phyloP scores from a whole-genome alignment of 495 filamentous ascomycete species.

The Aspergillus homomorphus region DNA sequence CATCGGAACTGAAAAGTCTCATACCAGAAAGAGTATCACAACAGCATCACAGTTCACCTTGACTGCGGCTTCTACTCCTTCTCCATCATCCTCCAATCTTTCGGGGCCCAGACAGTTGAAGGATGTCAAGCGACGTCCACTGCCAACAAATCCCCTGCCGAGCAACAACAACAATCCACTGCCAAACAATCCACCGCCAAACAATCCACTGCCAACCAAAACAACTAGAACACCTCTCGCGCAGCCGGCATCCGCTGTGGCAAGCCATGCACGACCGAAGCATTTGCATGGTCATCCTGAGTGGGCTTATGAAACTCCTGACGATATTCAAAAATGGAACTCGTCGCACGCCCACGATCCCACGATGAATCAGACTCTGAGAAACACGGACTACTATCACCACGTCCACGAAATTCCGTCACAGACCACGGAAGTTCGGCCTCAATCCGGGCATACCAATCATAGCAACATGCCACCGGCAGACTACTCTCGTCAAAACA shows the following conservation, averaged over 20 bases:
- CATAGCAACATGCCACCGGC: no score
- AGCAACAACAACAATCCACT: not conserved
- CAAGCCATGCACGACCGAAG: constrained; percentile 20
- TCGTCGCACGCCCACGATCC: constrained; percentile 17
- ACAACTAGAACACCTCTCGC: constrained; percentile 25
- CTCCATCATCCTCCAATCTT: constrained; percentile 29
- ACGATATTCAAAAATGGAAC: constrained; percentile 33
- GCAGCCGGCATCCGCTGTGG: constrained; percentile 17
- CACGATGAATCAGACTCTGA: not conserved
- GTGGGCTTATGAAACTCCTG: constrained; percentile 30
- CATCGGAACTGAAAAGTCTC: constrained; percentile 37
- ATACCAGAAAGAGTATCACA: constrained; percentile 23
- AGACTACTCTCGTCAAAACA: no score
- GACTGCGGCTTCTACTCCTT: not conserved
- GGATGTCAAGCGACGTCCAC: constrained; percentile 70
- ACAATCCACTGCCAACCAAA: constrained; percentile 20
- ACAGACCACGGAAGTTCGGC: no score
- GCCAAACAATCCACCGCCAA: constrained; percentile 18
- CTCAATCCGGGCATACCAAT: no score
- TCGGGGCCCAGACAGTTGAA: constrained; percentile 59
- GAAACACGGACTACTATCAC: no score
- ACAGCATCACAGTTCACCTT: not conserved
- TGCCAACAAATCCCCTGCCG: constrained; percentile 62
- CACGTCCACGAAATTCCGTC: no score
- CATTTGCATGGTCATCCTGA: constrained; percentile 21